A percentile compares a stretch with the other conserved stretches of the same genome.
Evolutionary conservation across 345 rosid species (phyloP).

Genomic region (Populus davidiana): DNA sequence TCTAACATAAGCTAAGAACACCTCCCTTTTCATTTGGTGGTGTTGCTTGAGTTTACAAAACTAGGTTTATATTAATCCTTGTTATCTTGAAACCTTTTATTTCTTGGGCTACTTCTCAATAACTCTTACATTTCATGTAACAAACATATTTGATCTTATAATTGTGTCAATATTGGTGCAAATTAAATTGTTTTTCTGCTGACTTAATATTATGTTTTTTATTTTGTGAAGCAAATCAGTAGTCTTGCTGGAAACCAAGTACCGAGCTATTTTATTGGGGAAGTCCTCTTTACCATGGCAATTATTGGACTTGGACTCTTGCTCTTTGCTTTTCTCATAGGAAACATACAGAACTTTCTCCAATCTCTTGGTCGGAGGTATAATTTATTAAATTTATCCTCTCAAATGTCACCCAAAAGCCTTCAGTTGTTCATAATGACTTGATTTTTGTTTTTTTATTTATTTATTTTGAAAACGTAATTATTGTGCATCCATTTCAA

Average conservation of each 20-base stretch:
- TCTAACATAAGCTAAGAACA: not conserved
- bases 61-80: not conserved
- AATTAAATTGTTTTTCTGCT: not conserved
- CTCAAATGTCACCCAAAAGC: not conserved
- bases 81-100: not conserved
- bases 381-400: not conserved
- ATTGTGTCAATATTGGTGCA: not conserved
- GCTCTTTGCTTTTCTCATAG: slow-evolving; percentile 89
- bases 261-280: slow-evolving; percentile 78
- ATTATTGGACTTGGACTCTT: slow-evolving; percentile 79
- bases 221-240: slow-evolving; percentile 77
- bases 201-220: not conserved
- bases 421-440: not conserved
- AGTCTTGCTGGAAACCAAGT: slow-evolving; percentile 83
- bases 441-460: no score
- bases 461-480: not conserved
- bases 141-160: not conserved
- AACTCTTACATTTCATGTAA: not conserved
- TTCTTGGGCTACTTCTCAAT: not conserved
- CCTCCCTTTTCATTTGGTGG: not conserved
- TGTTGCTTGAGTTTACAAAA: not conserved
- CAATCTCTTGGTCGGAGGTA: slow-evolving; percentile 83
- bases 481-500: not conserved
- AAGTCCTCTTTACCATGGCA: slow-evolving; percentile 84
- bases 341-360: slow-evolving; percentile 95